These are phyloP conservation scores for Myxozyma sirexii DNA, from an alignment of 805 yeast species.

Conservation along the genomic window DNA sequence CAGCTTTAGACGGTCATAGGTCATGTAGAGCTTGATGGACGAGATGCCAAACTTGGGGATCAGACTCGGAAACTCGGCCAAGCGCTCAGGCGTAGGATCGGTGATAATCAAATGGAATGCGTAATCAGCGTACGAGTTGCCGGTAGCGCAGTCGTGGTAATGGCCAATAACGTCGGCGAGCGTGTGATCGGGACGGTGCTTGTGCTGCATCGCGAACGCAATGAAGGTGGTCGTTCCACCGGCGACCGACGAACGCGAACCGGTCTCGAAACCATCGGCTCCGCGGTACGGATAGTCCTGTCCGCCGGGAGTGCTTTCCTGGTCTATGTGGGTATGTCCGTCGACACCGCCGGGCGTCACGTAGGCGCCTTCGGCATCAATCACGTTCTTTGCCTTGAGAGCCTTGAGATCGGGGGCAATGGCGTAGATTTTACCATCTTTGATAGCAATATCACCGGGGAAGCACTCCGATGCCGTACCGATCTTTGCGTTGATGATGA, in stretches of 20 bases:
- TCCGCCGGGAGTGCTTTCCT: slow-evolving; percentile 46
- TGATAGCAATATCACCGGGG: slow-evolving; percentile 46
- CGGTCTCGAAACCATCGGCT: slow-evolving; percentile 51
- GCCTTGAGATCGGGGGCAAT: slow-evolving; percentile 41
- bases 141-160: slow-evolving; percentile 42
- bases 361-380: slow-evolving; percentile 54
- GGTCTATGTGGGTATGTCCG: slow-evolving; percentile 54
- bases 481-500: slow-evolving; percentile 37
- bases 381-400: slow-evolving; percentile 35
- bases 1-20: slow-evolving; percentile 50
- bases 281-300: slow-evolving; percentile 32
- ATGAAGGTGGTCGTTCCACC: slow-evolving; percentile 57
- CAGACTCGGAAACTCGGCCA: slow-evolving; percentile 44
- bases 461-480: slow-evolving; percentile 40
- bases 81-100: slow-evolving; percentile 42
- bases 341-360: slow-evolving; percentile 59
- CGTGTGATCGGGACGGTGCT: slow-evolving; percentile 41
- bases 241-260: slow-evolving; percentile 52
- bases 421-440: slow-evolving; percentile 46
- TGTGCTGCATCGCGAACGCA: slow-evolving; percentile 52
- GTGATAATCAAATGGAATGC: slow-evolving; percentile 53
- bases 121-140: slow-evolving; percentile 50
- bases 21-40: slow-evolving; percentile 51
- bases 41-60: slow-evolving; percentile 47
- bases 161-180: slow-evolving; percentile 41